Percentiles rank a stretch among this genome's conserved stretches.
Evolutionary conservation across 129 eudicot genomes (phyloP).

Genomic region (Silybum marianum): DNA sequence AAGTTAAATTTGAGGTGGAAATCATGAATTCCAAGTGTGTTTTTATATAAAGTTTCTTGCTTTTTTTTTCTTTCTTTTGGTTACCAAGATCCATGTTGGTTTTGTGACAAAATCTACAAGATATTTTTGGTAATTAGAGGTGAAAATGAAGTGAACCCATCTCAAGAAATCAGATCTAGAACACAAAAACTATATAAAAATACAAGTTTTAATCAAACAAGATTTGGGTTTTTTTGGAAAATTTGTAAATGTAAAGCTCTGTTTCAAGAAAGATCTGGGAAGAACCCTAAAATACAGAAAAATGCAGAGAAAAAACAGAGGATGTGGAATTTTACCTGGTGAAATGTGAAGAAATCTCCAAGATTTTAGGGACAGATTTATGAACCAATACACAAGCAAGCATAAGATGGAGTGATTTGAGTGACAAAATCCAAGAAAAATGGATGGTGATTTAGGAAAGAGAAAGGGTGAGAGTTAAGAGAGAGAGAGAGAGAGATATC

Average conservation of each 20-base stretch:
- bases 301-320: neutral
- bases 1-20: conserved; percentile 11
- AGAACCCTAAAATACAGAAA: conserved; percentile 15
- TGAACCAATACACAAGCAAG: conserved; percentile 25
- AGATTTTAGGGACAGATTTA: conserved; percentile 26
- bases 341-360: conserved; percentile 27
- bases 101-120: neutral
- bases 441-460: conserved; percentile 10
- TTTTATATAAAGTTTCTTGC: neutral
- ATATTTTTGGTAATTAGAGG: conserved; percentile 11
- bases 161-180: conserved; percentile 36
- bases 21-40: conserved; percentile 4
- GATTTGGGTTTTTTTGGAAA: conserved; percentile 6
- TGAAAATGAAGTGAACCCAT: conserved; percentile 21
- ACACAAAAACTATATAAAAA: conserved; percentile 13
- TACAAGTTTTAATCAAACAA: neutral
- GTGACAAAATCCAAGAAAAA: conserved; percentile 32
- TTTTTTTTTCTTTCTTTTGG: neutral
- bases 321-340: conserved; percentile 10
- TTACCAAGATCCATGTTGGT: conserved; percentile 8
- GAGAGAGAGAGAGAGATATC: neutral
- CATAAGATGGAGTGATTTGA: conserved; percentile 17
- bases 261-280: conserved; percentile 34
- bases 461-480: neutral
- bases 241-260: neutral